These are phyloP conservation scores for Sarcodon sp. DNA, from an alignment of 768 basidiomycete species.

Conservation along the genomic window DNA sequence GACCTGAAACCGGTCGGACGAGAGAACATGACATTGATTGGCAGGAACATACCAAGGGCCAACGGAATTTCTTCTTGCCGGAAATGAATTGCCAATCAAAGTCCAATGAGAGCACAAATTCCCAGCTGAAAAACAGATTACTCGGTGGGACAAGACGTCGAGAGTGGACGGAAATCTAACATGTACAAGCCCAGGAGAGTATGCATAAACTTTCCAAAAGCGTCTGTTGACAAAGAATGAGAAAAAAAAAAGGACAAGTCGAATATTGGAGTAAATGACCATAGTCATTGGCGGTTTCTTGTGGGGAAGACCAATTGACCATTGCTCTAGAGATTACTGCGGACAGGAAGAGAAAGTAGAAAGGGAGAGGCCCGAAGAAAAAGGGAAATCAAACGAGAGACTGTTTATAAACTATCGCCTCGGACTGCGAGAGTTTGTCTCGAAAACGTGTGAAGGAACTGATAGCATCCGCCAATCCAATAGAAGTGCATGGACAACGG, in stretches of 20 bases:
- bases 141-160: not conserved
- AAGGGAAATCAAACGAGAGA: too few species aligned
- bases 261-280: conserved; percentile 5
- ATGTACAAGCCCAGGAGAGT: conserved; percentile 41
- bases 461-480: not conserved
- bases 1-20: conserved; percentile 21
- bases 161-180: conserved; percentile 11
- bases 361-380: not conserved
- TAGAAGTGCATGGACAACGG: not conserved
- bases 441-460: too few species aligned
- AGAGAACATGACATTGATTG: not conserved
- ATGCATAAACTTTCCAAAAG: conserved; percentile 44
- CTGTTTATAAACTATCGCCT: too few species aligned
- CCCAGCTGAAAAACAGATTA: conserved; percentile 34
- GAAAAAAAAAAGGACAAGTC: conserved; percentile 1
- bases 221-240: conserved; percentile 6
- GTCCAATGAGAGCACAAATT: conserved; percentile 45
- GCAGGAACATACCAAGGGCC: conserved; percentile 44
- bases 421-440: too few species aligned
- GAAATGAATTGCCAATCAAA: conserved; percentile 56
- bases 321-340: conserved; percentile 9
- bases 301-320: conserved; percentile 27
- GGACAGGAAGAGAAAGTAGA: not conserved
- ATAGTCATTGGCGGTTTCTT: conserved; percentile 21
- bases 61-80: conserved; percentile 43